Base-by-base conservation (phyloP, 805 yeast species). In the Wickerhamia fluorescens region DNA sequence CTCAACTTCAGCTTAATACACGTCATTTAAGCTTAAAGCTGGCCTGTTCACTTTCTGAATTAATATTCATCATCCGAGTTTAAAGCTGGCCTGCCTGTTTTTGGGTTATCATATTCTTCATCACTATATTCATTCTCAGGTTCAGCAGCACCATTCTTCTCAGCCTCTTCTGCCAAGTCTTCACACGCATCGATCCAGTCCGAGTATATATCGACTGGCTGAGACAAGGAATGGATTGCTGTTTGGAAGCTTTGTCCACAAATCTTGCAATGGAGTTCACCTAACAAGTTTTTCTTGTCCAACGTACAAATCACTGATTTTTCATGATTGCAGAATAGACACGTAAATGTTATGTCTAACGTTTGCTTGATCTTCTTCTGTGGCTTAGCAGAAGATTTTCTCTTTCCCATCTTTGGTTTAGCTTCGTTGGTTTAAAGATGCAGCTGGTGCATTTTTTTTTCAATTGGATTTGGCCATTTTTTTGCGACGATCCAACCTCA, bases 111-210 rank as follows among this genome's bases (percentile, higher is more conserved):
- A 16, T 34, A 47, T 19, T 56, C 64, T 26, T 57, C 65, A 27
- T 57, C 66, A 30, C 59, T 50, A 30, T 56, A 51, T n/a, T 51
- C 56, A 11, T 47, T 58, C 6, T 37, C 49, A 6, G 44, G 42
- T 11, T 45, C 56, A 24, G 40, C 47, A 6, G 24, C 49, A 7
- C 46, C 52, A 9, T 35, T 40, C 11, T 40, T 53, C 4, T 55
- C 61, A 15, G 61, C 61, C 17, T 79, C 85, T 41, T 81, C 84
- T 0, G 89, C 92, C 29, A 83, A 80, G 19, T 83, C 86, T 46
- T 82, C 94, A 58, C 89, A 83, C 1, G 97, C 97, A 63, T 89
- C 98, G 30, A 86, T 86, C 98, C 98, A 89, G 53, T 89, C 97
- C 27, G 94, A 80, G 51, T 89, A 89, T 10, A 89, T 82, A 58